These are phyloP conservation scores for Paecilomyces sp. DNA, from an alignment of 2,329 filamentous ascomycete genomes.

Conservation along the genomic window DNA sequence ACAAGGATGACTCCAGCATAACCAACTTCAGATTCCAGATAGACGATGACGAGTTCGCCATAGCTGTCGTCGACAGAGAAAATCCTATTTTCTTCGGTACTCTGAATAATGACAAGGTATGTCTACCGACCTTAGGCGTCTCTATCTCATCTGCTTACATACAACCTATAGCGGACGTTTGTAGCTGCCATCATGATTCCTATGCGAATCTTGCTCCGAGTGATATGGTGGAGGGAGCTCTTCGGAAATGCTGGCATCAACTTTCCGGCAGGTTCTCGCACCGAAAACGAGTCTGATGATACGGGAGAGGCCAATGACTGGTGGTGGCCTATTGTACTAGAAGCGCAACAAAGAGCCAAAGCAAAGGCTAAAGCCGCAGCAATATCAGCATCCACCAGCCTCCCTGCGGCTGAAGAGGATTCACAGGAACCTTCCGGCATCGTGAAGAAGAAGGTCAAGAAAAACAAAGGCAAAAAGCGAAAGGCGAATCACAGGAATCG, in stretches of 20 bases:
- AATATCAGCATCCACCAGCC: background rate
- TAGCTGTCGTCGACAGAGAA: constrained; percentile 1
- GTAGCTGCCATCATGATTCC: background rate
- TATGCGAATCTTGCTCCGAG: background rate
- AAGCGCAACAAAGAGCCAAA: background rate
- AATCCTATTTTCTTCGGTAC: background rate
- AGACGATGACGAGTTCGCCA: background rate
- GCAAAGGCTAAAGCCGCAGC: background rate
- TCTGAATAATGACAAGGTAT: constrained; percentile 2
- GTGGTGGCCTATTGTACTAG: constrained; percentile 1
- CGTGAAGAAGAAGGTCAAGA: background rate
- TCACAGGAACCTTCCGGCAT: background rate
- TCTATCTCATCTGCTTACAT: background rate
- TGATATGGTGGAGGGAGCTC: background rate
- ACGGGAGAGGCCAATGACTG: background rate
- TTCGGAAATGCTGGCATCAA: background rate
- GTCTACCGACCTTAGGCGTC: background rate
- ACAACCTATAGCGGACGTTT: background rate
- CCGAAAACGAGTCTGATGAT: background rate
- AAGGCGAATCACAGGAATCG: constrained; percentile 19
- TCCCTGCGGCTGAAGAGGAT: background rate
- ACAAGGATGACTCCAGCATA: background rate
- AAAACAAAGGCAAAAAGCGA: background rate
- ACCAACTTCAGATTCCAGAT: constrained; percentile 2
- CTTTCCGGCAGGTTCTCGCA: background rate